Conservation (phyloP, 495 filamentous ascomycete species). For the Evernia prunastri region DNA sequence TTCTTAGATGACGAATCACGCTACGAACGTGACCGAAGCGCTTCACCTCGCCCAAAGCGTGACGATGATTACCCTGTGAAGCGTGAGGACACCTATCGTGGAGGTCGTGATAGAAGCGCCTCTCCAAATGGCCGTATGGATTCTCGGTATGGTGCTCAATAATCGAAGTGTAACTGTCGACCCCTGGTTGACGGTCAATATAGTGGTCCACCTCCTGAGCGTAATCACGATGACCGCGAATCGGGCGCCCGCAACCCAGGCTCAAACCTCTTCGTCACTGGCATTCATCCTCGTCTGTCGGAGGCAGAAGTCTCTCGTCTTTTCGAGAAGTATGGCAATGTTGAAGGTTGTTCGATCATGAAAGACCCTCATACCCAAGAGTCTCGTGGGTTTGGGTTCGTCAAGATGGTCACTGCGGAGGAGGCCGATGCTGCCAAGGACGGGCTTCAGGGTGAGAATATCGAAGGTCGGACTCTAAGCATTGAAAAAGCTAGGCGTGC, state of each 20-base stretch:
- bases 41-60: conserved; percentile 77
- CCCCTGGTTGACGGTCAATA: conserved; percentile 23
- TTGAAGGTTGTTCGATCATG: conserved; percentile 99
- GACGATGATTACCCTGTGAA: conserved; percentile 33
- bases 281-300: conserved; percentile 89
- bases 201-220: conserved; percentile 37
- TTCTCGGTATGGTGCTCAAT: conserved; percentile 56
- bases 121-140: conserved; percentile 63
- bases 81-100: conserved; percentile 50
- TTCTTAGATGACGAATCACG: conserved; percentile 62
- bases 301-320: conserved; percentile 88
- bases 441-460: conserved; percentile 86
- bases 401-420: conserved; percentile 93
- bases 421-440: conserved; percentile 96
- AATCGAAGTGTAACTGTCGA: conserved; percentile 12
- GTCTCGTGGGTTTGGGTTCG: conserved; percentile 97
- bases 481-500: conserved; percentile 98
- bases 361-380: conserved; percentile 95
- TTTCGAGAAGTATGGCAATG: conserved; percentile 97
- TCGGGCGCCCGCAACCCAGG: conserved; percentile 82
- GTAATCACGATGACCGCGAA: conserved; percentile 60
- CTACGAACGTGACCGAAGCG: conserved; percentile 83
- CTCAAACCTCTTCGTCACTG: conserved; percentile 98
- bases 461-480: conserved; percentile 92
- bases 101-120: conserved; percentile 68